Conservation (phyloP, 2,329 filamentous ascomycete genomes). For the Metarhizium guizhouense region DNA sequence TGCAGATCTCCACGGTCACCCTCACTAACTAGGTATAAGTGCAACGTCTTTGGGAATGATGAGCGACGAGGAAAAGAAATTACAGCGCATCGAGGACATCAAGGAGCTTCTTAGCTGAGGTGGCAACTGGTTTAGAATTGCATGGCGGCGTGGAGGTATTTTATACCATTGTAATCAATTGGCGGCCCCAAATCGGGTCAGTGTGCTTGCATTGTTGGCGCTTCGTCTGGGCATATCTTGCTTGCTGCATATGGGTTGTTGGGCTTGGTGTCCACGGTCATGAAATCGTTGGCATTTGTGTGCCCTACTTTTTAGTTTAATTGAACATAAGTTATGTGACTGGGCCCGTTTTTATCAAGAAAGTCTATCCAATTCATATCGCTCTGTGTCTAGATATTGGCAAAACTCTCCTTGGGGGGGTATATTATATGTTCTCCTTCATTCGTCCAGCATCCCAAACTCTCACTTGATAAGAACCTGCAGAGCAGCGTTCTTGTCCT, state of each 20-base stretch:
- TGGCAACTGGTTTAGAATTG: background rate
- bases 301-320: background rate
- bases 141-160: background rate
- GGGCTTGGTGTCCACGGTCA: background rate
- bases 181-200: background rate
- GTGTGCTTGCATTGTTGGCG: background rate
- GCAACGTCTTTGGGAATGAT: slow-evolving; percentile 94
- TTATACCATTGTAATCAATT: background rate
- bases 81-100: slow-evolving; percentile 87
- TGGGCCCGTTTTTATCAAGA: background rate
- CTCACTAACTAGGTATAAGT: slow-evolving; percentile 35
- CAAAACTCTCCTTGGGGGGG: background rate
- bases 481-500: slow-evolving; percentile 40
- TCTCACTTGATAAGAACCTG: slow-evolving; percentile 31
- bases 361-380: background rate
- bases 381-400: background rate
- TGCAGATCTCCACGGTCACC: background rate
- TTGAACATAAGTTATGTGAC: background rate
- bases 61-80: slow-evolving; percentile 84
- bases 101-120: slow-evolving; percentile 69
- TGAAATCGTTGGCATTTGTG: background rate
- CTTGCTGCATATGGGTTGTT: background rate
- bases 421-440: background rate
- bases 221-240: background rate
- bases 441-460: background rate